Base-by-base conservation (phyloP, 768 basidiomycete species). In the Pleurotus tuoliensis region DNA sequence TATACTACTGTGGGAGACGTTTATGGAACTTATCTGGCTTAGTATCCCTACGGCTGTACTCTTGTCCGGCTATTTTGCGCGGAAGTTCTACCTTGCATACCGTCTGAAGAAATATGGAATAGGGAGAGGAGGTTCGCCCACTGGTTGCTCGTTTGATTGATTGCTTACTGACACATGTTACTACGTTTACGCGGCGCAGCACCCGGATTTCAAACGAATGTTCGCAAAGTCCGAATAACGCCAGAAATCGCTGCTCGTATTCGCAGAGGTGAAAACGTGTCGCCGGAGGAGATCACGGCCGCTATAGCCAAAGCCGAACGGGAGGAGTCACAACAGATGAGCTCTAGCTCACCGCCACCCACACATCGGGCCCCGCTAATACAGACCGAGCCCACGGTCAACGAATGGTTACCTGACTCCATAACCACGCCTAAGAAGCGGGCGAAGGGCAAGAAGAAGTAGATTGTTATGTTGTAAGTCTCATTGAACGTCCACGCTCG, bases 201-300 rank as follows among this genome's bases (percentile, higher is more conserved):
- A 1, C 75, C 76, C 2, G 82, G 82, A 5, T 83, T 83, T 64
- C 81, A 82, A 64, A 83, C 82, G 0, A 76, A 73, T 53, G 81
- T 83, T 40, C 71, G 72, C 39, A 69, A 70, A 38, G 70, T 83
- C 20, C 79, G 76, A 20, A 72, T 83, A 51, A 79, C 82, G 2
- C 80, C 82, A 3, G 81, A 81, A 62, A 79, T 83, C 41, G 80
- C 80, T 20, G 80, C 76, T 4, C 78, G 82, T 11, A 68, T 83
- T 27, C 66, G 75, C 47, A 68, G 78, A 44, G 82, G 82, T 1
- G 82, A 83, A 62, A 67, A 78, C 18, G 82, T 83, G 11, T 77
- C 72, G 55, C 76, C 80, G 1, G 80, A 79, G 39, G 82, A 83
- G 60, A 79, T 83, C 49, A 72, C 76, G 6, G 74, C 71, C 22